phyloP scores from a whole-genome alignment of 1,284 basidiomycete genomes.

The Leucoagaricus sp. region DNA sequence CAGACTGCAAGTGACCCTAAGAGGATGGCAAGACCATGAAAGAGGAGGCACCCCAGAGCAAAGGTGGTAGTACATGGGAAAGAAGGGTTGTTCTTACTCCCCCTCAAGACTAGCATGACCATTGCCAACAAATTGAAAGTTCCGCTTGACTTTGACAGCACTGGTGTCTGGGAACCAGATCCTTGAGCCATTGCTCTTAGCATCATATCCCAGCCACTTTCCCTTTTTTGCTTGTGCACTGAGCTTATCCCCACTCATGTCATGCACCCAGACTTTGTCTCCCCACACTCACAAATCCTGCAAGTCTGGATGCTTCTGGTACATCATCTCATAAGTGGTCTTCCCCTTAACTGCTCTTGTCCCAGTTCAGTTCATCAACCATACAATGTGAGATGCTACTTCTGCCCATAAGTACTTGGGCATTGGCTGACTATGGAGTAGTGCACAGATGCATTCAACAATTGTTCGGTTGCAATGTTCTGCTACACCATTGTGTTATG shows the following conservation, averaged over 20 bases:
- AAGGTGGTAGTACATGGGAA: no score
- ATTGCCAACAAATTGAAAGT: conserved; percentile 23
- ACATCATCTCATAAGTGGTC: no score
- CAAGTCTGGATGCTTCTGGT: no score
- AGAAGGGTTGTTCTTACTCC: conserved; percentile 1
- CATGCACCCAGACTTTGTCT: no score
- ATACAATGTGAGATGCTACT: conserved; percentile 22
- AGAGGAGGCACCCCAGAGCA: no score
- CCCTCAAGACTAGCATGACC: conserved; percentile 13
- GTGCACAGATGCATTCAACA: conserved; percentile 29
- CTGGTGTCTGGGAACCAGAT: conserved; percentile 31
- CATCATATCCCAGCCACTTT: conserved; percentile 30
- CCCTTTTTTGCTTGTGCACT: conserved; percentile 18
- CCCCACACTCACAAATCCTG: no score
- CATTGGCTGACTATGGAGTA: conserved; percentile 26
- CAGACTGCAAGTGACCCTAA: no score
- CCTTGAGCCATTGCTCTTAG: conserved; percentile 26
- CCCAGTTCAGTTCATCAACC: no score
- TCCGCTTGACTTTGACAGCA: conserved; percentile 27
- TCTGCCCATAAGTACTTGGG: conserved; percentile 4
- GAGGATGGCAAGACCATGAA: no score
- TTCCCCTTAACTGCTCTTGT: no score
- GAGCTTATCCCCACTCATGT: no score
- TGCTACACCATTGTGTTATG: conserved; percentile 35
- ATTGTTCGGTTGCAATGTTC: conserved; percentile 33